Base-by-base conservation (phyloP, 2,329 filamentous ascomycete species). In the Biscogniauxia marginata region DNA sequence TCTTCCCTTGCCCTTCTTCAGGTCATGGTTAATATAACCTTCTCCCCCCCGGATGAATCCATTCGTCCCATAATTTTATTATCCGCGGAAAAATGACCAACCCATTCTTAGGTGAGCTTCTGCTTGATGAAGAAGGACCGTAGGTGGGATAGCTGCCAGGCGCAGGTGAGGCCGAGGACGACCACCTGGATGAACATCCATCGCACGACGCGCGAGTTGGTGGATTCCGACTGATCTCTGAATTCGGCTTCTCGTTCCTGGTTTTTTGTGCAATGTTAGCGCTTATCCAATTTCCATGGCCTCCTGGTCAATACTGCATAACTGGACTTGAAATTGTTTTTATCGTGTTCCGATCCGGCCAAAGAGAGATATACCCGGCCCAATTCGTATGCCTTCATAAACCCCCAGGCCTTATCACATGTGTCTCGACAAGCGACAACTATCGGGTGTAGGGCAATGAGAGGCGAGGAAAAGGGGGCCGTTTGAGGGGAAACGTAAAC, bases 91-190 rank as follows among this genome's bases (percentile, higher is more conserved):
- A 39, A n/a, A n/a, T n/a, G 46, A n/a, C n/a, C 44, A 20, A 5
- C 34, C 49, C 18, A 16, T 9, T 11, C 67, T 76, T 85, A 99
- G 58, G 95, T 98, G 73, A 99, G 86, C 84, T 99, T 99, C 81
- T 98, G 93, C 84, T 99, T 99, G 81, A 99, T 99, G 80, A 99
- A 99, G 84, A 99, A 99, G 48, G 90, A 89, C 66, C 95, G 85
- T 67, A 99, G 83, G 77, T 99, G 93, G 53, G 92, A 96, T 48
- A 99, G 81, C 76, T 99, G 95, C 95, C 95, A 99, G 59, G 91
- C 90, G 77, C 95, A 99, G 30, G 95, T 96, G 54, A 88, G 81
- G 54, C 87, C 90, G 53, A 99, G 81, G 39, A 98, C 85, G 52
- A 86, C 83, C 58, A 98, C 79, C 76, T 99, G 95, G 65, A 98